A percentile compares a stretch with the other conserved stretches of the same genome.
Evolutionary conservation across 2,329 filamentous ascomycete genomes (phyloP).

Genomic region (Emmonsia crescens): DNA sequence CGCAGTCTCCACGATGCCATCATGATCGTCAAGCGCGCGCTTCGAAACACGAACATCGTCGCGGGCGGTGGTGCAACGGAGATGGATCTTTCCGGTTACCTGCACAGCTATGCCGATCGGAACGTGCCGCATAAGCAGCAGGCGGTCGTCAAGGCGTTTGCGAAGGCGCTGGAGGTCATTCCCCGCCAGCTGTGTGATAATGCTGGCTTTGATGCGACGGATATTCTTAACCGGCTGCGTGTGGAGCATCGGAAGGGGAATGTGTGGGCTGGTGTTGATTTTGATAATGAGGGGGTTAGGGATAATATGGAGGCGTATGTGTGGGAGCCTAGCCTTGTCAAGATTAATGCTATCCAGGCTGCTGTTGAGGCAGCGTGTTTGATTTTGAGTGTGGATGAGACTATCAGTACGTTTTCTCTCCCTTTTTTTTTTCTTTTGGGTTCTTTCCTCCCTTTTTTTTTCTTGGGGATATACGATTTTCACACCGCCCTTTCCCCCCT

Average conservation of each 20-base stretch:
- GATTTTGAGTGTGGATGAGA: constrained; percentile 95
- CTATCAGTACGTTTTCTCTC: constrained; percentile 56
- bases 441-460: background rate
- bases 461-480: background rate
- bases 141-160: constrained; percentile 93
- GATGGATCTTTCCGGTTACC: constrained; percentile 92
- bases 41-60: constrained; percentile 89
- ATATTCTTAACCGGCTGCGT: constrained; percentile 90
- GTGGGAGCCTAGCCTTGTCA: constrained; percentile 93
- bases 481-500: background rate
- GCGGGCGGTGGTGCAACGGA: constrained; percentile 89
- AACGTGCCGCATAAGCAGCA: constrained; percentile 93
- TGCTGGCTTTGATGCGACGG: constrained; percentile 93
- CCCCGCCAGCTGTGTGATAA: constrained; percentile 97
- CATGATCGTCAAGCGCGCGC: constrained; percentile 98
- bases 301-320: constrained; percentile 95
- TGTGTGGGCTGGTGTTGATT: constrained; percentile 93
- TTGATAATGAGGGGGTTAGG: constrained; percentile 77
- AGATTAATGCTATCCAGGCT: constrained; percentile 93
- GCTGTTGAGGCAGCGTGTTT: constrained; percentile 91
- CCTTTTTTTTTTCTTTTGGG: background rate
- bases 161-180: constrained; percentile 93
- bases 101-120: constrained; percentile 85
- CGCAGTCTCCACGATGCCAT: constrained; percentile 96
- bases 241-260: constrained; percentile 93